These are phyloP conservation scores for Leishmania braziliensis DNA, from an alignment of 208 protist genomes.

Conservation along the genomic window DNA sequence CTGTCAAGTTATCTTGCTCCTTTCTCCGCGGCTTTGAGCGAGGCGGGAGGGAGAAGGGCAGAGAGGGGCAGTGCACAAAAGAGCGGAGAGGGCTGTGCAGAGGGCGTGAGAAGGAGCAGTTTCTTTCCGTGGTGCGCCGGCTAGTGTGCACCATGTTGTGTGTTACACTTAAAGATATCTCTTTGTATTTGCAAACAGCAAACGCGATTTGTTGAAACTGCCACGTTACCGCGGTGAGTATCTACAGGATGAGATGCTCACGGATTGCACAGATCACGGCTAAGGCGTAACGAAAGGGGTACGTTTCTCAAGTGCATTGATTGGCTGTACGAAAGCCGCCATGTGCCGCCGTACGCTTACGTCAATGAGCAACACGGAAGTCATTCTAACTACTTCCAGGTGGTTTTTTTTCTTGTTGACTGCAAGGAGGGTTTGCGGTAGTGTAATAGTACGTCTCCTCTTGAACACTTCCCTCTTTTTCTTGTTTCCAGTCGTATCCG, in stretches of 20 bases:
- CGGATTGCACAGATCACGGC: not conserved
- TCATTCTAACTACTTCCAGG: not conserved
- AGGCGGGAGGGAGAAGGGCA: not conserved
- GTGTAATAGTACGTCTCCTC: not conserved
- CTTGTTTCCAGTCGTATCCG: not conserved
- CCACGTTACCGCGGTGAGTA: not conserved
- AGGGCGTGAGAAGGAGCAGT: not conserved
- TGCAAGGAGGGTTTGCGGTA: not conserved
- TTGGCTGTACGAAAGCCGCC: not conserved
- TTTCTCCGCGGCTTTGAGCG: not conserved
- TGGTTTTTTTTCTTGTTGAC: not conserved
- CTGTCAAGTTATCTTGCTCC: not conserved
- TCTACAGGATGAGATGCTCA: not conserved
- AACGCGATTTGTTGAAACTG: not conserved
- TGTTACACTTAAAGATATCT: slow-evolving; percentile 10
- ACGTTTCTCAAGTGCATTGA: not conserved
- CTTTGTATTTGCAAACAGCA: slow-evolving; percentile 12
- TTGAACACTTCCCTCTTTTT: slow-evolving; percentile 7
- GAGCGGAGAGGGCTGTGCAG: not conserved
- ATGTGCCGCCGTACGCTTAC: not conserved
- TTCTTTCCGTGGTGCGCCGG: not conserved
- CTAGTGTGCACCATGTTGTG: slow-evolving; percentile 1
- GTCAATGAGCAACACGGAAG: not conserved
- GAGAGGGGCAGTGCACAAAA: not conserved
- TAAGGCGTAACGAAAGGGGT: not conserved